phyloP scores from a whole-genome alignment of 768 basidiomycete genomes.

The Lyophyllum shimeji region DNA sequence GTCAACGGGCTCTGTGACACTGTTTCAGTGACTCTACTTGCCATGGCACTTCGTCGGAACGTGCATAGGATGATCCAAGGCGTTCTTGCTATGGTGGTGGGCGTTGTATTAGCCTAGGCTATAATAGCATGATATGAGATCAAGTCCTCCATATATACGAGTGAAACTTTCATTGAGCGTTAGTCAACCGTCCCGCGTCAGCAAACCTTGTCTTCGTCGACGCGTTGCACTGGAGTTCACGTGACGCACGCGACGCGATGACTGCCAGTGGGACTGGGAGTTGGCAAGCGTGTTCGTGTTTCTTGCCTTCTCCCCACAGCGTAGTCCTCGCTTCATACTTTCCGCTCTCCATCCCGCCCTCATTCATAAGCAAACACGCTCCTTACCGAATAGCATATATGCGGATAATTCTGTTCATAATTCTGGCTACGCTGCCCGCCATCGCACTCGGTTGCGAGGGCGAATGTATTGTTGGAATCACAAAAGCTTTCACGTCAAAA shows the following conservation, averaged over 20 bases:
- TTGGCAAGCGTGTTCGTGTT: background rate
- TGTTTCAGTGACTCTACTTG: no score
- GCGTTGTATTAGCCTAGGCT: no score
- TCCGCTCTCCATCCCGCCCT: background rate
- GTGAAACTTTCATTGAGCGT: no score
- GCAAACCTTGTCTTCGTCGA: no score
- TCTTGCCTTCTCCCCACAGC: background rate
- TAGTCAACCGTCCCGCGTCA: no score
- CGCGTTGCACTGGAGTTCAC: background rate
- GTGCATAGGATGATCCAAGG: no score
- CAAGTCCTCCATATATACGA: no score
- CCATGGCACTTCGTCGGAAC: no score
- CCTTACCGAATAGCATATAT: constrained; percentile 10
- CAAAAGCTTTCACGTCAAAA: constrained; percentile 51
- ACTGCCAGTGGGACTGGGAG: no score
- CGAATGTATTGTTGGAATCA: constrained; percentile 62
- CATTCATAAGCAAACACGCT: background rate
- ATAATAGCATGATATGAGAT: no score
- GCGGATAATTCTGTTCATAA: constrained; percentile 19
- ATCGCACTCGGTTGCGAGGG: constrained; percentile 64
- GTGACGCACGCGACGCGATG: background rate
- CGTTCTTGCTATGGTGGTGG: no score
- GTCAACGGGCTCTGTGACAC: no score
- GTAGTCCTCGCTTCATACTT: background rate
- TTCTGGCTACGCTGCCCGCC: constrained; percentile 30